phyloP scores from a whole-genome alignment of 2,329 filamentous ascomycete species.

The Penicillium sp. region DNA sequence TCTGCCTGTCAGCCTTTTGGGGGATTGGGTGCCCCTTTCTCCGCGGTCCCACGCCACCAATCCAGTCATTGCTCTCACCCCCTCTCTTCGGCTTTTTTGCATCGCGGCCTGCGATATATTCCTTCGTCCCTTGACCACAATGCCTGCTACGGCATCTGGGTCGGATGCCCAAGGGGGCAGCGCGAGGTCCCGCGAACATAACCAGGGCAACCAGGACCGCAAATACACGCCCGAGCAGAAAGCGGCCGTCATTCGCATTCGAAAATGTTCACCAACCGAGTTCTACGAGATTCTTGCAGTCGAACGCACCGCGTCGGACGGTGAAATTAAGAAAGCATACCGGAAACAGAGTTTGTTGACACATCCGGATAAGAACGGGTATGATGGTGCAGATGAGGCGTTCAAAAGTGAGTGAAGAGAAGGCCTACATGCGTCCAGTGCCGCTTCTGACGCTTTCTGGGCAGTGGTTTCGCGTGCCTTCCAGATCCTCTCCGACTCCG shows the following conservation, averaged over 20 bases:
- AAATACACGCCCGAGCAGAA: conserved; percentile 87
- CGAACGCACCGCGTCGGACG: conserved; percentile 65
- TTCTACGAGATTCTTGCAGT: conserved; percentile 94
- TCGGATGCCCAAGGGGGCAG: conserved; percentile 43
- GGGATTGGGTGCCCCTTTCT: conserved; percentile 16
- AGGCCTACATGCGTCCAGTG: neutral
- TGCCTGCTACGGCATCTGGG: conserved; percentile 48
- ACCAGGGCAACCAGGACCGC: conserved; percentile 51
- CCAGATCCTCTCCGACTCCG: conserved; percentile 84
- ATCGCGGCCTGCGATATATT: conserved; percentile 1
- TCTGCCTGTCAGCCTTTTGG: conserved; percentile 1
- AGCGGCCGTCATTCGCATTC: conserved; percentile 83
- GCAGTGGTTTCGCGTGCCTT: conserved; percentile 87
- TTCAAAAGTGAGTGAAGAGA: conserved; percentile 70
- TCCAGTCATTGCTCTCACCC: conserved; percentile 4
- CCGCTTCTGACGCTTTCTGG: neutral
- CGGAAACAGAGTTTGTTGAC: conserved; percentile 90
- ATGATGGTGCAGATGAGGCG: conserved; percentile 90
- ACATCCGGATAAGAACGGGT: conserved; percentile 98
- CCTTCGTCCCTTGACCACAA: conserved; percentile 15
- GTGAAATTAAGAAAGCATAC: conserved; percentile 96
- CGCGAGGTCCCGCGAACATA: conserved; percentile 48
- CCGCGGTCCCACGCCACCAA: conserved; percentile 18
- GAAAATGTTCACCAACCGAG: conserved; percentile 75
- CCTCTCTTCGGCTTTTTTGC: conserved; percentile 5